Percentiles rank a stretch among this genome's conserved stretches.
Evolutionary conservation across 192 early-diverging fungal genomes (phyloP).

Genomic region (Geranomyces variabilis): DNA sequence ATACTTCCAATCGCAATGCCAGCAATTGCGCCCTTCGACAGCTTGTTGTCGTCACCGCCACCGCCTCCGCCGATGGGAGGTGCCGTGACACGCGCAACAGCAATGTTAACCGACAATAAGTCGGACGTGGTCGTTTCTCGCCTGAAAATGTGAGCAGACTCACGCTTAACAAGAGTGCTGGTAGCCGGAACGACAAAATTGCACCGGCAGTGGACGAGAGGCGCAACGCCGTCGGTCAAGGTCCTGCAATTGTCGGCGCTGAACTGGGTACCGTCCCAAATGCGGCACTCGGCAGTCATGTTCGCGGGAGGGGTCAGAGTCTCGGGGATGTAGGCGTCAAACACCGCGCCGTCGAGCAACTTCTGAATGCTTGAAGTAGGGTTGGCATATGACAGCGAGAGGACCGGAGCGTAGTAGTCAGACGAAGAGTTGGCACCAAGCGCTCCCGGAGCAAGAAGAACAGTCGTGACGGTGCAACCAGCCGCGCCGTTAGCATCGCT

Average conservation of each 20-base stretch:
- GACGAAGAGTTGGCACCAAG: neutral
- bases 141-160: neutral
- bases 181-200: neutral
- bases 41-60: neutral
- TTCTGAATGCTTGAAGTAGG: neutral
- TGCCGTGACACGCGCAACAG: neutral
- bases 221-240: no score
- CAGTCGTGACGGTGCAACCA: constrained; percentile 11
- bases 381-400: constrained; percentile 14
- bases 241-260: neutral
- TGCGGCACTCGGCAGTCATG: neutral
- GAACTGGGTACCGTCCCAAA: constrained; percentile 6
- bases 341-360: neutral
- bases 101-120: neutral
- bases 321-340: constrained; percentile 13
- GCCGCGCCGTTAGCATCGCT: neutral
- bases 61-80: neutral
- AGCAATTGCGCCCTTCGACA: constrained; percentile 15
- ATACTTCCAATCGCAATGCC: constrained; percentile 11
- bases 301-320: neutral
- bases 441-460: neutral
- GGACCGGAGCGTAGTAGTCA: neutral
- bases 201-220: constrained; percentile 7
- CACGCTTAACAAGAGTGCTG: neutral
- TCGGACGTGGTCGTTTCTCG: neutral